A percentile compares a stretch with the other conserved stretches of the same genome.
Conservation (phyloP, 495 filamentous ascomycete genomes). For the Penicillium samsonianum region DNA sequence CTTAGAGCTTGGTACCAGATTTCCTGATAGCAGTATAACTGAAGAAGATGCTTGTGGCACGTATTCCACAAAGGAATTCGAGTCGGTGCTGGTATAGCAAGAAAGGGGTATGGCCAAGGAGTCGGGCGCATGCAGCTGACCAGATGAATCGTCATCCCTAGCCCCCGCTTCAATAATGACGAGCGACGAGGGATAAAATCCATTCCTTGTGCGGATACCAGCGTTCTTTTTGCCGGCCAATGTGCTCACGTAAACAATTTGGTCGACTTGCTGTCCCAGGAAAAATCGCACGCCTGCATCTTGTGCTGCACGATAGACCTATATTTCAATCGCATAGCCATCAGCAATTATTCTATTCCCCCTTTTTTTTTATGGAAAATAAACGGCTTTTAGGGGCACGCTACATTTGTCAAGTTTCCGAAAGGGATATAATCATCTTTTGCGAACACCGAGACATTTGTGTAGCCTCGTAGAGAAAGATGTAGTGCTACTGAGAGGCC, state of each 20-base stretch:
- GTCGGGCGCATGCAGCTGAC: conserved; percentile 29
- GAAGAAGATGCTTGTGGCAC: conserved; percentile 46
- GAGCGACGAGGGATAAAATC: conserved; percentile 36
- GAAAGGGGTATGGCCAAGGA: conserved; percentile 47
- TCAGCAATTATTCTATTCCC: conserved; percentile 17
- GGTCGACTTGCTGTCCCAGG: conserved; percentile 32
- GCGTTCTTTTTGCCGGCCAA: conserved; percentile 26
- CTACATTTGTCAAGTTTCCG: conserved; percentile 39
- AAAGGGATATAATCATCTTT: conserved; percentile 23
- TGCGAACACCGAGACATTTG: conserved; percentile 40
- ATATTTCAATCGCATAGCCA: conserved; percentile 13
- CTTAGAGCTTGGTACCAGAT: conserved; percentile 58
- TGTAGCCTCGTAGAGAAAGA: conserved; percentile 47
- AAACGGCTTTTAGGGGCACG: not conserved
- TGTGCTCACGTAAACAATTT: conserved; percentile 30
- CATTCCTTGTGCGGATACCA: conserved; percentile 38
- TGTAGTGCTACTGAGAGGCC: conserved; percentile 54
- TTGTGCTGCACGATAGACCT: conserved; percentile 28
- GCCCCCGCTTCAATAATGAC: conserved; percentile 50
- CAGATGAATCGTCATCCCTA: conserved; percentile 38
- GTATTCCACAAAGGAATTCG: conserved; percentile 57
- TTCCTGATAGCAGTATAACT: conserved; percentile 50
- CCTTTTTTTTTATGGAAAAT: not conserved
- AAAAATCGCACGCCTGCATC: conserved; percentile 40
- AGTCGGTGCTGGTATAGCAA: conserved; percentile 58